Percentiles rank a stretch among this genome's conserved stretches.
These are phyloP conservation scores for Mycosphaerella arachidis DNA, from an alignment of 2,329 filamentous ascomycete genomes.

Conservation along the genomic window DNA sequence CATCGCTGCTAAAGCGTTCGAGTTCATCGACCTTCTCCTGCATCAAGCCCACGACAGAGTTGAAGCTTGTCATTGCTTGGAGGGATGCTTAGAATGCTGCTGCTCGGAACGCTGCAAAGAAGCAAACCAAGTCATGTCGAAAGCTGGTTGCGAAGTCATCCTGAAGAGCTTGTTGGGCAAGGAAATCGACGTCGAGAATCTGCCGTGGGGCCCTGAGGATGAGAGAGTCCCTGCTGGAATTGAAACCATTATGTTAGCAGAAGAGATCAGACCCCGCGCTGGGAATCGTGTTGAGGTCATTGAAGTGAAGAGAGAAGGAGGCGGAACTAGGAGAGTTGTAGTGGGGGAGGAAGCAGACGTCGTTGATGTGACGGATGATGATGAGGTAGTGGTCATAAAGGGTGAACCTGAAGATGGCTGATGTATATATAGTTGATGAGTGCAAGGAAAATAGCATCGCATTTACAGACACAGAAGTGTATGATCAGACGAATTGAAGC, in stretches of 20 bases:
- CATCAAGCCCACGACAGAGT: slow-evolving; percentile 71
- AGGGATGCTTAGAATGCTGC: slow-evolving; percentile 87
- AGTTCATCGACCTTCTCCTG: slow-evolving; percentile 78
- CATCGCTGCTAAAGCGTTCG: slow-evolving; percentile 88
- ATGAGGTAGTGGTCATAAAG: slow-evolving; percentile 30
- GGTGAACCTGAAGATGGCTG: slow-evolving; percentile 31
- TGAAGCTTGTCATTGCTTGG: slow-evolving; percentile 67
- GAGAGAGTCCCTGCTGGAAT: slow-evolving; percentile 63
- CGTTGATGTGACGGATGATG: slow-evolving; percentile 11
- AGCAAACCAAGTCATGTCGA: slow-evolving; percentile 88
- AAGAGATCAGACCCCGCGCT: slow-evolving; percentile 54
- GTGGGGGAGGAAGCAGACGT: slow-evolving; percentile 15
- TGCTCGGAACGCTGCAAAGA: slow-evolving; percentile 80
- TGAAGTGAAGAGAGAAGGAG: slow-evolving; percentile 35
- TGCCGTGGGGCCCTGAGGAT: slow-evolving; percentile 80
- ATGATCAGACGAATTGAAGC: not conserved
- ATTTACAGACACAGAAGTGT: not conserved
- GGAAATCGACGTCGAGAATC: slow-evolving; percentile 74
- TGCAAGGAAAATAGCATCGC: not conserved
- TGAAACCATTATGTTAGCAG: slow-evolving; percentile 75
- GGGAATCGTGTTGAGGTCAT: slow-evolving; percentile 40
- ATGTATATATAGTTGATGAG: not conserved
- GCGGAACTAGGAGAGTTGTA: slow-evolving; percentile 28
- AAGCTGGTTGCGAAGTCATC: slow-evolving; percentile 78
- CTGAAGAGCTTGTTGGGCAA: slow-evolving; percentile 69